Evolutionary conservation across 2,329 filamentous ascomycete species (phyloP).

Genomic region (Diaporthe ilicicola): DNA sequence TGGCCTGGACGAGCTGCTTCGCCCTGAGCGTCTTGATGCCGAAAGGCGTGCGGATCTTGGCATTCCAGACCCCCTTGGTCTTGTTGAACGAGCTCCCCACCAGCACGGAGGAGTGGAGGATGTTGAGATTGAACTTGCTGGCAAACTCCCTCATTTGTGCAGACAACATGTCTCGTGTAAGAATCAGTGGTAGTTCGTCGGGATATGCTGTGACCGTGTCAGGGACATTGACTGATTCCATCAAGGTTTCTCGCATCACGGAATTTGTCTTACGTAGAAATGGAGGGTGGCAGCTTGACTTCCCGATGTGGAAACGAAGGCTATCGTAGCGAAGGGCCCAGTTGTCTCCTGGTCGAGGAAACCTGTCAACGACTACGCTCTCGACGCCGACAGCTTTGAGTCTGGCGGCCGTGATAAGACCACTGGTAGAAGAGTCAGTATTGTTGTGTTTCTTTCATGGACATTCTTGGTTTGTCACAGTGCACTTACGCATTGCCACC

Average conservation of each 20-base stretch:
- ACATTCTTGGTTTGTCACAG: accelerated
- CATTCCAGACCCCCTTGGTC: slow-evolving; percentile 47
- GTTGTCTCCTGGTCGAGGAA: slow-evolving; percentile 47
- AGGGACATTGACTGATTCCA: slow-evolving; percentile 43
- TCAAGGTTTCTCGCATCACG: neutral
- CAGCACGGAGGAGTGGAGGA: slow-evolving; percentile 52
- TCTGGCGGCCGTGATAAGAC: slow-evolving; percentile 44
- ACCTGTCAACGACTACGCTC: slow-evolving; percentile 47
- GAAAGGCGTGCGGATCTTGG: slow-evolving; percentile 40
- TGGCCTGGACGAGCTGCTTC: slow-evolving; percentile 57
- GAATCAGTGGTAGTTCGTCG: slow-evolving; percentile 51
- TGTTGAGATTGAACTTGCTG: slow-evolving; percentile 57
- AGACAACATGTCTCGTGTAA: slow-evolving; percentile 55
- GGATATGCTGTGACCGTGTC: slow-evolving; percentile 43
- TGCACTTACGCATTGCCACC: slow-evolving; percentile 44
- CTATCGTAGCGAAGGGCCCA: slow-evolving; percentile 50
- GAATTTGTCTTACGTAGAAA: slow-evolving; percentile 43
- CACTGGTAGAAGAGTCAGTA: slow-evolving; percentile 34
- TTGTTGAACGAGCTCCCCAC: slow-evolving; percentile 49
- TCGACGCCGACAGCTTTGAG: slow-evolving; percentile 49
- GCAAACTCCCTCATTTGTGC: slow-evolving; percentile 59
- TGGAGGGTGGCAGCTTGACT: slow-evolving; percentile 46
- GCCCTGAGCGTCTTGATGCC: slow-evolving; percentile 43
- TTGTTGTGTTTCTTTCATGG: too few species aligned
- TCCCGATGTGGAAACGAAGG: slow-evolving; percentile 50